phyloP scores from a whole-genome alignment of 352 stramenopile species.

The Globisporangium yorkense region DNA sequence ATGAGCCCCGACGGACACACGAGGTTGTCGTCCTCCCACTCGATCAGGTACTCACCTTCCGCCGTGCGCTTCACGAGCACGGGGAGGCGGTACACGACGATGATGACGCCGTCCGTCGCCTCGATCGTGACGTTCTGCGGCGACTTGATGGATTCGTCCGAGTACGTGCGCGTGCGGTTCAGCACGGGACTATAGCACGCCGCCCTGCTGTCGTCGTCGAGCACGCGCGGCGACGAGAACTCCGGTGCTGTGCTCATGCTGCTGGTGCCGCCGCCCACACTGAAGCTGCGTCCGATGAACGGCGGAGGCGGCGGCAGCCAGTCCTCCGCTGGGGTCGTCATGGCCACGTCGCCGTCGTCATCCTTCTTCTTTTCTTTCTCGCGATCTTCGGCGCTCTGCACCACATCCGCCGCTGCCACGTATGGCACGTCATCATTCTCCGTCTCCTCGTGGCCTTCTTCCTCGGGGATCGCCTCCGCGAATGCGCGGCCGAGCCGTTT shows the following conservation, averaged over 20 bases:
- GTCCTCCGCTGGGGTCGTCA: conserved; percentile 7
- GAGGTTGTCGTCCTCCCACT: conserved; percentile 87
- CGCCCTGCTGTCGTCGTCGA: conserved; percentile 10
- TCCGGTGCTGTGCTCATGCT: not conserved
- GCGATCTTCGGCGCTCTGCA: no score
- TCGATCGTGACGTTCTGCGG: conserved; percentile 88
- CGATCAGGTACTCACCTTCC: conserved; percentile 73
- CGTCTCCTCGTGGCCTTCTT: conserved; percentile 23
- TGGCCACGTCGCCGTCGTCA: conserved; percentile 9
- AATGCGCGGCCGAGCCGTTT: conserved; percentile 22
- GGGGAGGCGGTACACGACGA: conserved; percentile 95
- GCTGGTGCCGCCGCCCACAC: conserved; percentile 4
- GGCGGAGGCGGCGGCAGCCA: conserved; percentile 2
- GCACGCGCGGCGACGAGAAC: conserved; percentile 6
- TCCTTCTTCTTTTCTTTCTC: not conserved
- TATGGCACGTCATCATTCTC: conserved; percentile 2
- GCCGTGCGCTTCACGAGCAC: conserved; percentile 83
- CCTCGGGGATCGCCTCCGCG: conserved; percentile 50
- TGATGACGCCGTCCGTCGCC: conserved; percentile 93
- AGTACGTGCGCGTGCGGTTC: conserved; percentile 40
- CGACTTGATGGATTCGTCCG: conserved; percentile 53
- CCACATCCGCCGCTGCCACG: not conserved
- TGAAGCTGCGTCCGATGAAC: conserved; percentile 6
- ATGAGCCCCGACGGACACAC: conserved; percentile 77
- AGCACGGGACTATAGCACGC: conserved; percentile 31